These are phyloP conservation scores for Byssoonygena ceratinophila DNA, from an alignment of 2,329 filamentous ascomycete species.

Conservation along the genomic window DNA sequence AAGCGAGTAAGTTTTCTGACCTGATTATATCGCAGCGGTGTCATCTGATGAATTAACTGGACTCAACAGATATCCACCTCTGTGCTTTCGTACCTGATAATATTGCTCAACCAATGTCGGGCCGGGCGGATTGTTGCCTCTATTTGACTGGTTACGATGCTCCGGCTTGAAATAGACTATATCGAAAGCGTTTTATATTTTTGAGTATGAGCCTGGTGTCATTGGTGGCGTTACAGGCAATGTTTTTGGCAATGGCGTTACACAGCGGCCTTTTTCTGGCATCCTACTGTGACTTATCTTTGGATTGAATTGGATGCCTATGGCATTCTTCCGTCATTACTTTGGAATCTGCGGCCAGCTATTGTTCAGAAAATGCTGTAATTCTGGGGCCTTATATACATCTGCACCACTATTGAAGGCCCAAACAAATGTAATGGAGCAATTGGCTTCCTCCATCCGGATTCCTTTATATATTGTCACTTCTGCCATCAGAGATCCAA, in stretches of 20 bases:
- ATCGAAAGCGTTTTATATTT: not conserved
- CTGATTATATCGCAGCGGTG: not conserved
- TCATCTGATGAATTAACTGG: not conserved
- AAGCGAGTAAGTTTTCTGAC: conserved; percentile 7
- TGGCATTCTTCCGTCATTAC: not conserved
- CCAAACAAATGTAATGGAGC: too few species aligned
- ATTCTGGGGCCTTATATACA: too few species aligned
- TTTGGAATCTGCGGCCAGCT: too few species aligned
- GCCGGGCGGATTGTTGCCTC: not conserved
- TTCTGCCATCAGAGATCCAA: not conserved
- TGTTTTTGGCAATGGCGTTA: not conserved
- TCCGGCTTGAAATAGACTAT: not conserved
- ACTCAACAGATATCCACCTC: conserved; percentile 29
- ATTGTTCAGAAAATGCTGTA: too few species aligned
- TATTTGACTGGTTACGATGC: not conserved
- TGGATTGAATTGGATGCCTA: not conserved
- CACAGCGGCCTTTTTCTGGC: not conserved
- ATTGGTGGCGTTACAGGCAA: not conserved
- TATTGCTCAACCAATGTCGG: not conserved
- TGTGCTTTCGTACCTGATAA: conserved; percentile 36
- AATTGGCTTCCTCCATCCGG: not conserved
- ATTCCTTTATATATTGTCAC: not conserved
- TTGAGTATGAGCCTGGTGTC: not conserved
- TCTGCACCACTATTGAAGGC: too few species aligned
- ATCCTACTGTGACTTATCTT: not conserved